phyloP scores from a whole-genome alignment of 163 green algal genomes.

The Chlorella variabilis region DNA sequence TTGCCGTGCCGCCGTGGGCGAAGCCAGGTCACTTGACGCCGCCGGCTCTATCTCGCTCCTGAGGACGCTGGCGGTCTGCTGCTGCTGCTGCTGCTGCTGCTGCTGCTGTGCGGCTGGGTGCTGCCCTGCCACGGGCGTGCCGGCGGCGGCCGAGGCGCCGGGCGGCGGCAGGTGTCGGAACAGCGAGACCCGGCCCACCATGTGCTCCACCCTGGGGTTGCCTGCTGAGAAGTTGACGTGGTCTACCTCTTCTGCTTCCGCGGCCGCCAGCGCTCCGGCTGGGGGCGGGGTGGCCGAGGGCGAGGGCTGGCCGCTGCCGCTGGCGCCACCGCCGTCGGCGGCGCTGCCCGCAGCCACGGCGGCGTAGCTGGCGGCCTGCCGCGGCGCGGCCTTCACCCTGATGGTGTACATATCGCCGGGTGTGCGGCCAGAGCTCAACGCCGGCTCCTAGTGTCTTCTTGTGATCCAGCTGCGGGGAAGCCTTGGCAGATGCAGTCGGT shows the following conservation, averaged over 20 bases:
- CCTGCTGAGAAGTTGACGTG: conserved; percentile 70
- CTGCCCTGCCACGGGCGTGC: background rate
- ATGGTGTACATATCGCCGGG: conserved; percentile 33
- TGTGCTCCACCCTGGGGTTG: conserved; percentile 91
- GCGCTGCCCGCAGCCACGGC: background rate
- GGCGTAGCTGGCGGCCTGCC: conserved; percentile 16
- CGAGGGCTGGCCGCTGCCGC: conserved; percentile 16
- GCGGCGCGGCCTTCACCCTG: background rate
- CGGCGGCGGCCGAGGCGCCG: too few species aligned
- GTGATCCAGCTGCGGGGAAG: too few species aligned
- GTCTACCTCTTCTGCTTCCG: conserved; percentile 9
- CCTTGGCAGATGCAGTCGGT: too few species aligned
- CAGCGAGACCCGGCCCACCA: conserved; percentile 87
- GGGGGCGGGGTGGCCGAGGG: background rate
- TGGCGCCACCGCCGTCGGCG: background rate
- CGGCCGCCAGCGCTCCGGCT: background rate
- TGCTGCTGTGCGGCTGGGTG: too few species aligned
- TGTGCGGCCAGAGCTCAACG: background rate
- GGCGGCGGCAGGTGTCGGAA: conserved; percentile 43
- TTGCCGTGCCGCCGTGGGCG: background rate
- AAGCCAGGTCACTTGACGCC: background rate
- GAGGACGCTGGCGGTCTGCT: background rate
- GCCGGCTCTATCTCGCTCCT: conserved; percentile 14
- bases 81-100: background rate
- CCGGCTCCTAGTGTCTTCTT: too few species aligned